Evolutionary conservation across 2,329 filamentous ascomycete species (phyloP).

Genomic region (Thelonectria olida): DNA sequence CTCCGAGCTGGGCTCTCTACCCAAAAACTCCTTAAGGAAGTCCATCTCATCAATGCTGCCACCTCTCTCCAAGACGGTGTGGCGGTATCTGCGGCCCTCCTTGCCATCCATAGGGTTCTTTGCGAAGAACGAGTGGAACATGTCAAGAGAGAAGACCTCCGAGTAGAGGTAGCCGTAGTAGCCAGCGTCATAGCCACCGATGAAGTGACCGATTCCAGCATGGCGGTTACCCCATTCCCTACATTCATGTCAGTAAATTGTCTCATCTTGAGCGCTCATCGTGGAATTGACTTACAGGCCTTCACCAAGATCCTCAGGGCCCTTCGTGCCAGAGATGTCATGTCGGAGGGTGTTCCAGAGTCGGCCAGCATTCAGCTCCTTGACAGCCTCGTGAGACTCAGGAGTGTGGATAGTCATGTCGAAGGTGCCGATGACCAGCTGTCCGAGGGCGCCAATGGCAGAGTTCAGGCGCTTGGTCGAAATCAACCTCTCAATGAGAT

Average conservation of each 20-base stretch:
- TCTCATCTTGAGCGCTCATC: too few species aligned
- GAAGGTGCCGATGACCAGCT: slow-evolving; percentile 83
- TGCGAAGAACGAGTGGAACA: slow-evolving; percentile 86
- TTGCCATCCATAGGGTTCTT: slow-evolving; percentile 79
- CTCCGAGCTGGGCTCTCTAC: slow-evolving; percentile 78
- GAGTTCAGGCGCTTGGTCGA: slow-evolving; percentile 84
- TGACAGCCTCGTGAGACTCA: slow-evolving; percentile 72
- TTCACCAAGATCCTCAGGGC: slow-evolving; percentile 73
- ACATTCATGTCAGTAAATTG: slow-evolving; percentile 38
- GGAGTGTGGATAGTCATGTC: slow-evolving; percentile 85
- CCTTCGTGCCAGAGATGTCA: slow-evolving; percentile 77
- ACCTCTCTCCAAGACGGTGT: slow-evolving; percentile 80
- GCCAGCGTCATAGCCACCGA: slow-evolving; percentile 85
- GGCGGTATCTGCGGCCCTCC: slow-evolving; percentile 79
- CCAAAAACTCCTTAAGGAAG: slow-evolving; percentile 80
- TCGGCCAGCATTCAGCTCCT: slow-evolving; percentile 70
- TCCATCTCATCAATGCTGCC: slow-evolving; percentile 85
- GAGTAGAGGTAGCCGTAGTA: slow-evolving; percentile 82
- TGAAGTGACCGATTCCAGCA: slow-evolving; percentile 83
- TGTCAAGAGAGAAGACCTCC: slow-evolving; percentile 84
- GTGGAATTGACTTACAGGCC: slow-evolving; percentile 54
- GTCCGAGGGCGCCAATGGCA: slow-evolving; percentile 79
- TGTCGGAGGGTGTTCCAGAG: slow-evolving; percentile 78
- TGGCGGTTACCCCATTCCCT: slow-evolving; percentile 80
- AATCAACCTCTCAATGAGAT: slow-evolving; percentile 78